phyloP scores from a whole-genome alignment of 768 basidiomycete species.

The Mycena amicta region DNA sequence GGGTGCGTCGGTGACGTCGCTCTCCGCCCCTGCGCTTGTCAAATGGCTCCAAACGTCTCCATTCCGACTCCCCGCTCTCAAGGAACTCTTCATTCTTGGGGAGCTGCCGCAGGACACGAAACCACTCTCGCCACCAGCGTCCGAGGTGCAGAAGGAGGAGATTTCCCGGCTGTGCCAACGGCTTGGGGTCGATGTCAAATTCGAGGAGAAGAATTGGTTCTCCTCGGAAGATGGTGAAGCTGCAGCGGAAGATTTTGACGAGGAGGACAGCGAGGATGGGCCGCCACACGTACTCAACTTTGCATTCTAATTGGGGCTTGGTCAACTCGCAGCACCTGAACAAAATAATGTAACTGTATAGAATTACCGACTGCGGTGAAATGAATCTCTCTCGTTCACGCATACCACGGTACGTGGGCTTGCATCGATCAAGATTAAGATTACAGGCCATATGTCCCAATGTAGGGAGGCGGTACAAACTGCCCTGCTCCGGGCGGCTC shows the following conservation, averaged over 20 bases:
- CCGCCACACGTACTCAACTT: no score
- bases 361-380: no score
- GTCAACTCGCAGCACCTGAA: no score
- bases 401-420: no score
- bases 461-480: no score
- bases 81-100: constrained; percentile 12
- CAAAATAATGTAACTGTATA: no score
- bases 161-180: constrained; percentile 8
- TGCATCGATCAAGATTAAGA: no score
- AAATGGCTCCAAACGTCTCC: not conserved
- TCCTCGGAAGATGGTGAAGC: not conserved
- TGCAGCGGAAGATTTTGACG: not conserved
- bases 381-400: no score
- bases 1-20: not conserved
- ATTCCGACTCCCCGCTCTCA: constrained; percentile 5
- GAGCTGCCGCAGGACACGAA: not conserved
- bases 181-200: constrained; percentile 1
- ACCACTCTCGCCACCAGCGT: not conserved
- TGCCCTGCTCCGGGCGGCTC: no score
- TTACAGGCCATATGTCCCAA: no score
- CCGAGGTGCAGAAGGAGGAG: constrained; percentile 5
- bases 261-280: not conserved
- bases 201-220: not conserved
- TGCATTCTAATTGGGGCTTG: no score
- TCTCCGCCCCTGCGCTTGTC: not conserved